These are phyloP conservation scores for Geotrichum europaeum DNA, from an alignment of 1,139 yeast species.

Conservation along the genomic window DNA sequence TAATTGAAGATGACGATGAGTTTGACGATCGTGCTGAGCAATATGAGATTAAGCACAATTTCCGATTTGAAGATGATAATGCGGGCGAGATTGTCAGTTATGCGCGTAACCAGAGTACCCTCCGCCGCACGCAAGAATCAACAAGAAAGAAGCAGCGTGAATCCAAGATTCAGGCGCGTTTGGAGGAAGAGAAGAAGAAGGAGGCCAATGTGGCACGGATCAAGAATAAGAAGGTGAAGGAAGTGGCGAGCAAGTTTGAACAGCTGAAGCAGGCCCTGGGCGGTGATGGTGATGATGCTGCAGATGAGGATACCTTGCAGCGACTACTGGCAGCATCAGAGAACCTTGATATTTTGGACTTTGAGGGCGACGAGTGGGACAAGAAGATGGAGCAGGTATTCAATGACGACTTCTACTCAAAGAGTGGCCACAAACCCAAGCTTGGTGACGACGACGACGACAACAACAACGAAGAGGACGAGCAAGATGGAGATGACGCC, in stretches of 20 bases:
- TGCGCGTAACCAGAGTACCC: constrained; percentile 91
- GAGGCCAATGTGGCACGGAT: constrained; percentile 63
- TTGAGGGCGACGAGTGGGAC: constrained; percentile 92
- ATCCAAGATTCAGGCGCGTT: constrained; percentile 51
- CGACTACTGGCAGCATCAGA: constrained; percentile 58
- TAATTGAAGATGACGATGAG: constrained; percentile 66
- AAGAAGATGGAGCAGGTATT: constrained; percentile 76
- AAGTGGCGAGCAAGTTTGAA: constrained; percentile 68
- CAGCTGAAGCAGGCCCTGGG: constrained; percentile 82
- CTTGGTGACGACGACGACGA: constrained; percentile 37
- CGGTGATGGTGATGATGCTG: constrained; percentile 61
- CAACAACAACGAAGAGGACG: constrained; percentile 31
- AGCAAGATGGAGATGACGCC: constrained; percentile 24
- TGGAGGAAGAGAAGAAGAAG: constrained; percentile 48
- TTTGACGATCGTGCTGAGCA: constrained; percentile 89
- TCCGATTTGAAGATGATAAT: constrained; percentile 88
- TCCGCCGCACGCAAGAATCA: constrained; percentile 72
- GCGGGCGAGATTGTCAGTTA: constrained; percentile 91
- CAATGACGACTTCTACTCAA: constrained; percentile 67
- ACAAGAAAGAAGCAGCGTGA: constrained; percentile 81
- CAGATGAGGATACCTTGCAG: constrained; percentile 47
- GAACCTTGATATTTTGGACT: constrained; percentile 70
- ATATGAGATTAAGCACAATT: constrained; percentile 89
- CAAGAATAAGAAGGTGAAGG: constrained; percentile 68
- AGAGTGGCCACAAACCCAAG: constrained; percentile 49